Evolutionary conservation across 768 basidiomycete genomes (phyloP).

Genomic region (Termitomyces sp.): DNA sequence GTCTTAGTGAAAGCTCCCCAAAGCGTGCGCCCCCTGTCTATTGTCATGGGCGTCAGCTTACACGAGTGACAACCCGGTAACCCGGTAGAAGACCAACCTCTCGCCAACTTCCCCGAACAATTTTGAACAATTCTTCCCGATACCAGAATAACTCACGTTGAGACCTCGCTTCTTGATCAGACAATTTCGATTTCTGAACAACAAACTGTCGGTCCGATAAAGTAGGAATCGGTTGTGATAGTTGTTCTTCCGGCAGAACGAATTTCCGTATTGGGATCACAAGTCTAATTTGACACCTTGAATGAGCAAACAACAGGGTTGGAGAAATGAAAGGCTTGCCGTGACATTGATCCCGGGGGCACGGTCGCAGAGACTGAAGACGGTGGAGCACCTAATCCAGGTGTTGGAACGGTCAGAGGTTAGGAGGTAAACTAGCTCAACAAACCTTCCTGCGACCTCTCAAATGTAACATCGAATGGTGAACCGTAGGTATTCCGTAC

Average conservation of each 20-base stretch:
- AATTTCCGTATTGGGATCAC: conserved; percentile 71
- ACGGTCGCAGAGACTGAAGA: conserved; percentile 51
- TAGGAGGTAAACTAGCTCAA: not conserved
- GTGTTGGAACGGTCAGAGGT: not conserved
- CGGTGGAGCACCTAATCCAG: conserved; percentile 31
- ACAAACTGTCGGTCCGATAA: conserved; percentile 90
- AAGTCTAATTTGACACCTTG: conserved; percentile 33
- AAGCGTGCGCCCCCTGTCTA: conserved; percentile 76
- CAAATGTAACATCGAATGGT: conserved; percentile 85
- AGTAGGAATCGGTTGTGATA: conserved; percentile 72
- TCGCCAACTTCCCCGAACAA: conserved; percentile 69
- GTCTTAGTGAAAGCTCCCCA: conserved; percentile 73
- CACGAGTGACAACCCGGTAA: not conserved
- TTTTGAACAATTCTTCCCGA: conserved; percentile 76
- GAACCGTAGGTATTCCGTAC: conserved; percentile 89
- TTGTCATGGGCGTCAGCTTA: not conserved
- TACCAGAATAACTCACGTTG: conserved; percentile 95
- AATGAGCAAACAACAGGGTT: not conserved
- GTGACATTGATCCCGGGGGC: conserved; percentile 82
- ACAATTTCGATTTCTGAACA: conserved; percentile 65
- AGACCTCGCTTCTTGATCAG: conserved; percentile 47
- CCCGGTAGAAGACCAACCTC: conserved; percentile 53
- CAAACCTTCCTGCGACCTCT: conserved; percentile 58
- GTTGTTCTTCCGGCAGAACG: conserved; percentile 46
- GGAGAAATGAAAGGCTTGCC: conserved; percentile 38